A percentile compares a stretch with the other conserved stretches of the same genome.
Evolutionary conservation across 257 asterid species (phyloP).

Genomic region (Sherardia arvensis): DNA sequence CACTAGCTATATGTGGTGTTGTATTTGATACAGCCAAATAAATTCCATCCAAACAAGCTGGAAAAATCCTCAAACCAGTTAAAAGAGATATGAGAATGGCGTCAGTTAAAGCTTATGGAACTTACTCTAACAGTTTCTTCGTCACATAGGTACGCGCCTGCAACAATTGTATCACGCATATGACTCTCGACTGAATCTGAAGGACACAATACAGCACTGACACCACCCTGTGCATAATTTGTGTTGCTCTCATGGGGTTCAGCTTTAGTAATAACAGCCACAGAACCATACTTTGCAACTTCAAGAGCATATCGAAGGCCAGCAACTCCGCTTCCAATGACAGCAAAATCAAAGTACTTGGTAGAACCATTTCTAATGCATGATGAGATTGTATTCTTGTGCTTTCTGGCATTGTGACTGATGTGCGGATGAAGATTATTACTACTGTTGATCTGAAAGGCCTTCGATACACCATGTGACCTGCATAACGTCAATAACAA

Average conservation of each 20-base stretch:
- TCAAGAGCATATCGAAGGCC: constrained; percentile 99
- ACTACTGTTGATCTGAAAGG: constrained; percentile 23
- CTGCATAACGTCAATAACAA: constrained; percentile 26
- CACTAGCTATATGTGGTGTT: background rate
- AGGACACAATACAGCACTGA: constrained; percentile 96
- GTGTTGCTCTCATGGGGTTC: constrained; percentile 99
- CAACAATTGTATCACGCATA: constrained; percentile 83
- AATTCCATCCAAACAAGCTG: background rate
- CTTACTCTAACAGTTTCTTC: constrained; percentile 98
- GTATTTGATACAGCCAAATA: background rate
- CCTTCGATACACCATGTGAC: constrained; percentile 52
- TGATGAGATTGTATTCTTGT: constrained; percentile 32
- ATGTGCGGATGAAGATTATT: constrained; percentile 19
- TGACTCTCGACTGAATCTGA: constrained; percentile 96
- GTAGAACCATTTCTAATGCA: constrained; percentile 49
- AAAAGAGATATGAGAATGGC: background rate
- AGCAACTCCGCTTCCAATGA: constrained; percentile 97
- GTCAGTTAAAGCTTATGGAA: constrained; percentile 1
- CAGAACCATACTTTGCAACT: constrained; percentile 86
- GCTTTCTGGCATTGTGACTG: constrained; percentile 26
- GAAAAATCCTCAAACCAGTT: background rate
- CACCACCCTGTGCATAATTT: constrained; percentile 98
- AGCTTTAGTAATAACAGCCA: constrained; percentile 89
- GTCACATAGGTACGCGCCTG: constrained; percentile 97
- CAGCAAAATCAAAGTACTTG: constrained; percentile 75